phyloP scores from a whole-genome alignment of 2,329 filamentous ascomycete species.

The Pseudogymnoascus sp. region DNA sequence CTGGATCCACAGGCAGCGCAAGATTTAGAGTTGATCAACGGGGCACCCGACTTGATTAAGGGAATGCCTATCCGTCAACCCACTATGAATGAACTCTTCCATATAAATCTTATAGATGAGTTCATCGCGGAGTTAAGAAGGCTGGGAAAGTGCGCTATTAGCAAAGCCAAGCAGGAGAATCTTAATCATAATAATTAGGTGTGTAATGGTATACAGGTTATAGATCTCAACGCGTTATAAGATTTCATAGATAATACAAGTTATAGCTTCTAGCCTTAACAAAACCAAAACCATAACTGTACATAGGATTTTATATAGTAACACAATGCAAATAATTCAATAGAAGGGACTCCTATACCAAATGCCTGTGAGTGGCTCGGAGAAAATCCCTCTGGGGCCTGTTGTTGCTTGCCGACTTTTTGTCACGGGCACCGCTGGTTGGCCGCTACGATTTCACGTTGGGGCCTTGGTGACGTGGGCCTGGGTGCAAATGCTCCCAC shows the following conservation, averaged over 20 bases:
- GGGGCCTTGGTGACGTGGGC: not conserved
- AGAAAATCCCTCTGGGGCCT: not conserved
- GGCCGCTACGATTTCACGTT: not conserved
- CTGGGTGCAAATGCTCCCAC: not conserved
- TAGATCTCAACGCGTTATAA: not conserved
- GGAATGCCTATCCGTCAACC: conserved; percentile 30
- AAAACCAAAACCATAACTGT: not conserved
- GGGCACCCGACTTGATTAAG: conserved; percentile 38
- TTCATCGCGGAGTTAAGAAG: conserved; percentile 40
- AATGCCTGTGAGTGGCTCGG: not conserved
- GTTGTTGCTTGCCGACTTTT: not conserved
- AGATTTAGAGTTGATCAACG: conserved; percentile 41
- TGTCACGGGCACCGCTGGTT: not conserved
- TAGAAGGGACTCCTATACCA: not conserved
- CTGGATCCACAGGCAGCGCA: conserved; percentile 34
- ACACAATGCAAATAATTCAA: not conserved
- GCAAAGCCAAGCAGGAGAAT: not conserved
- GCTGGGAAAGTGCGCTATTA: conserved; percentile 34
- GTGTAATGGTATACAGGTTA: not conserved
- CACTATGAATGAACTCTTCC: conserved; percentile 32
- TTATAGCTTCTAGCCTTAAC: not conserved
- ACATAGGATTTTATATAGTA: not conserved
- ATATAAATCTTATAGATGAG: conserved; percentile 35
- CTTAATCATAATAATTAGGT: not conserved
- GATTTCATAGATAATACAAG: not conserved